phyloP scores from a whole-genome alignment of 441 rosid species.

The Erysimum cheiri region DNA sequence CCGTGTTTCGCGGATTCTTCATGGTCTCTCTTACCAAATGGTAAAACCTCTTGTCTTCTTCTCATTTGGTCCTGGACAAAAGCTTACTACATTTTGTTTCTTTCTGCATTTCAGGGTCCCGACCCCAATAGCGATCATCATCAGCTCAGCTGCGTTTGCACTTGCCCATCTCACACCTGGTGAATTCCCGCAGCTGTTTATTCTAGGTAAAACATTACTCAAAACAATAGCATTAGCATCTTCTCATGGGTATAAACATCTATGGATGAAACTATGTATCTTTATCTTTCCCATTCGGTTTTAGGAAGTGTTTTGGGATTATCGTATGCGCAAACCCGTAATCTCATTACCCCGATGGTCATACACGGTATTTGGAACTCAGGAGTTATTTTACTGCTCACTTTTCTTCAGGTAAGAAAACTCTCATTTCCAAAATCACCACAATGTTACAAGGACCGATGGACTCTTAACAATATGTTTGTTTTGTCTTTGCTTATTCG shows the following conservation, averaged over 20 bases:
- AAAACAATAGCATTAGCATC: conserved; percentile 1
- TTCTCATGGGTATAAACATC: conserved; percentile 23
- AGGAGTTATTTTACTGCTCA: conserved; percentile 77
- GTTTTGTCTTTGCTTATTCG: neutral
- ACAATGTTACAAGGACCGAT: neutral
- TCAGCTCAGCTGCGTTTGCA: conserved; percentile 92
- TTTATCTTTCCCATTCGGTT: neutral
- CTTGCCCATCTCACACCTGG: conserved; percentile 90
- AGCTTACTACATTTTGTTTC: conserved; percentile 9
- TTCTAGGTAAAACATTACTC: conserved; percentile 58
- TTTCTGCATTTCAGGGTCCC: conserved; percentile 60
- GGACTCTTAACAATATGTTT: neutral
- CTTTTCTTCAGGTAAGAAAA: conserved; percentile 78
- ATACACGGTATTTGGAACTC: conserved; percentile 93
- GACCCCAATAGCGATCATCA: conserved; percentile 73
- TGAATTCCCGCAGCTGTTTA: conserved; percentile 86
- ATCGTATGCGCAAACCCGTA: conserved; percentile 89
- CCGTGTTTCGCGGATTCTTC: conserved; percentile 90
- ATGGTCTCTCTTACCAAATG: conserved; percentile 92
- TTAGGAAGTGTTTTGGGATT: conserved; percentile 76
- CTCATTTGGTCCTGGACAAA: neutral
- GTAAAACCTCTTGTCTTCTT: conserved; percentile 46
- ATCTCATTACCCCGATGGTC: conserved; percentile 78
- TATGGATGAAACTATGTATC: conserved; percentile 3
- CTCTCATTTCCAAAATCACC: conserved; percentile 8